Conservation (phyloP, 2,329 filamentous ascomycete genomes). For the Penicillium sp. region DNA sequence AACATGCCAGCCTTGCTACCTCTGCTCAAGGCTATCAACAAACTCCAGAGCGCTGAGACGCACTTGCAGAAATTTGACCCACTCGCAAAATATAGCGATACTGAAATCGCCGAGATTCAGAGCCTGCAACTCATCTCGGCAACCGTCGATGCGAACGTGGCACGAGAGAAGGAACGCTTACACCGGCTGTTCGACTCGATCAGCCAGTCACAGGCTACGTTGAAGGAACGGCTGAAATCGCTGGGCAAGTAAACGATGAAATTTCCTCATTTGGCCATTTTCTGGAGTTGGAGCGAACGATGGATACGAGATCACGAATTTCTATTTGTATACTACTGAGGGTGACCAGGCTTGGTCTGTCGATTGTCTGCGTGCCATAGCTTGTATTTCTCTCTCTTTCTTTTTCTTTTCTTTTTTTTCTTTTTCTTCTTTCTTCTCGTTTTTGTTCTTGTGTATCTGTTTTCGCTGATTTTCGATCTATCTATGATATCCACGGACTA, state of each 20-base stretch:
- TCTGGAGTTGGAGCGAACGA: not conserved
- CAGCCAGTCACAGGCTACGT: constrained; percentile 12
- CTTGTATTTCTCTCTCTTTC: not conserved
- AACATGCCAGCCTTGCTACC: constrained; percentile 19
- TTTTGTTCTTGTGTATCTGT: not conserved
- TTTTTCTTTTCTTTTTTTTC: not conserved
- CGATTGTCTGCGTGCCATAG: not conserved
- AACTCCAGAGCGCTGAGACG: constrained; percentile 20
- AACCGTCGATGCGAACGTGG: constrained; percentile 24
- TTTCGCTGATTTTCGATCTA: not conserved
- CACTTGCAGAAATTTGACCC: constrained; percentile 14
- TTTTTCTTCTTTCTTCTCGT: not conserved
- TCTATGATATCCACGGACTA: not conserved
- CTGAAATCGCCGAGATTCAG: constrained; percentile 28
- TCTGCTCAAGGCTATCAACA: constrained; percentile 30
- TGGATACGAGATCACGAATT: constrained; percentile 1
- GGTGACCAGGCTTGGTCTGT: not conserved
- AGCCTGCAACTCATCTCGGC: constrained; percentile 22
- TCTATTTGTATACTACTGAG: not conserved
- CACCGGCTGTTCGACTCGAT: constrained; percentile 19
- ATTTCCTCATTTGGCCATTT: constrained; percentile 1
- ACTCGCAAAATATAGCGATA: constrained; percentile 13
- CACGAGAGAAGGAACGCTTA: constrained; percentile 24
- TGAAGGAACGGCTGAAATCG: constrained; percentile 18
- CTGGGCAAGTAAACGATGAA: constrained; percentile 9